Percentiles rank a stretch among this genome's conserved stretches.
Conservation (phyloP, 2,329 filamentous ascomycete genomes). For the Penicillium capsulatum region DNA sequence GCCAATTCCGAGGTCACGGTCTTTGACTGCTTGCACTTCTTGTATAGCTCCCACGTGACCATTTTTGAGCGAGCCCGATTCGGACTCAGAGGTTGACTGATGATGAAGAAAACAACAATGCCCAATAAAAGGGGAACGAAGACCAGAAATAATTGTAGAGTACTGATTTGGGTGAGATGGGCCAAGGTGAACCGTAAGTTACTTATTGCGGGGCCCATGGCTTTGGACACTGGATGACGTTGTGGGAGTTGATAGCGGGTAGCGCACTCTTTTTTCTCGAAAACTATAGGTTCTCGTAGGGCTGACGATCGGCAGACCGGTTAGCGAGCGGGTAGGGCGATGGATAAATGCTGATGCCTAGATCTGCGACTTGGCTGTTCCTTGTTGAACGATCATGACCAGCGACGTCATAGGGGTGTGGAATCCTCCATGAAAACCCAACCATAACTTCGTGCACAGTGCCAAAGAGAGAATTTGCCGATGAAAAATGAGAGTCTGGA, state of each 20-base stretch:
- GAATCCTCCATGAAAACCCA: too few species aligned
- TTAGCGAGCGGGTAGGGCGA: neutral
- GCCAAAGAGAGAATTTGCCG: too few species aligned
- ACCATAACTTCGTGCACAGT: too few species aligned
- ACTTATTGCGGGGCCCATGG: neutral
- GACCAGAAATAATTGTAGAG: neutral
- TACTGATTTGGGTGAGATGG: neutral
- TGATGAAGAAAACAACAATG: neutral
- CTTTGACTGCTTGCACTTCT: conserved; percentile 50
- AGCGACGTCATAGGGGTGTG: too few species aligned
- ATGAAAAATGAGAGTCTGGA: too few species aligned
- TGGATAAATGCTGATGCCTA: neutral
- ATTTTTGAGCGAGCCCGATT: conserved; percentile 23
- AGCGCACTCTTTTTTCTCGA: too few species aligned
- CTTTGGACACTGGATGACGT: neutral
- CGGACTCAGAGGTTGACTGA: conserved; percentile 13
- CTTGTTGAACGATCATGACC: too few species aligned
- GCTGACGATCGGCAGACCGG: neutral
- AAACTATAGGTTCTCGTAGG: too few species aligned
- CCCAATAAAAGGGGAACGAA: neutral
- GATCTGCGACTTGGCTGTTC: too few species aligned
- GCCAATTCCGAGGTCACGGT: conserved; percentile 59
- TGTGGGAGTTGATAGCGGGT: neutral
- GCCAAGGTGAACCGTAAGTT: neutral
- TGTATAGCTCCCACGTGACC: conserved; percentile 47